phyloP scores from a whole-genome alignment of 108 stramenopile genomes.

The Mayamaea pseudoterrestris region DNA sequence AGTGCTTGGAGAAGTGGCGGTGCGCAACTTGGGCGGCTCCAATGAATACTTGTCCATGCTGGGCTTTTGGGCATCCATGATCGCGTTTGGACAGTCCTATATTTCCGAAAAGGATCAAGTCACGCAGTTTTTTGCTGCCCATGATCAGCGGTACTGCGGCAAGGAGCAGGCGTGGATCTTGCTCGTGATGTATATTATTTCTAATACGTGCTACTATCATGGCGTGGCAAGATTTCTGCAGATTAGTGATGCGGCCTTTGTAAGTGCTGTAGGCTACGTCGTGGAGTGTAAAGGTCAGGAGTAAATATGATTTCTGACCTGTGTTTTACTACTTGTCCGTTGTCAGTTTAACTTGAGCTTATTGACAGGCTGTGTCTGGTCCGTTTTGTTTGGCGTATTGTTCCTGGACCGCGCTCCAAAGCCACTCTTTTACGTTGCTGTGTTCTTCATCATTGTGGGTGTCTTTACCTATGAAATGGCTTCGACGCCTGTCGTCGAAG shows the following conservation, averaged over 20 bases:
- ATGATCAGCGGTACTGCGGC: too few species aligned
- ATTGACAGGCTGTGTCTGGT: conserved; percentile 90
- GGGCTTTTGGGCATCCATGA: conserved; percentile 65
- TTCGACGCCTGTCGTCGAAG: too few species aligned
- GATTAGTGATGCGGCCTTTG: conserved; percentile 62
- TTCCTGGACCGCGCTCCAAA: conserved; percentile 57
- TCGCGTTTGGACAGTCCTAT: conserved; percentile 51
- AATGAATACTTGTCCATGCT: conserved; percentile 77
- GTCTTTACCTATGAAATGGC: conserved; percentile 85
- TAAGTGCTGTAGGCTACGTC: too few species aligned
- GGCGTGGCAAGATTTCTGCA: conserved; percentile 52
- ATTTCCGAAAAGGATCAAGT: conserved; percentile 54
- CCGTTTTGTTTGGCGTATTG: conserved; percentile 75
- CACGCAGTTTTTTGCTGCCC: too few species aligned
- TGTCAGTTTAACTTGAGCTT: conserved; percentile 80
- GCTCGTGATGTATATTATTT: too few species aligned
- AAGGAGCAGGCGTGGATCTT: too few species aligned
- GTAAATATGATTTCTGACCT: too few species aligned
- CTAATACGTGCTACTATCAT: conserved; percentile 35
- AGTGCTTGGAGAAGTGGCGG: conserved; percentile 56
- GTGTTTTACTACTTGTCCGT: too few species aligned
- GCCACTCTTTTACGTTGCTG: conserved; percentile 72
- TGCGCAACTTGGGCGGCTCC: conserved; percentile 26
- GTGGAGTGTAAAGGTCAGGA: too few species aligned
- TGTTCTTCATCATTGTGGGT: conserved; percentile 70